A percentile compares a stretch with the other conserved stretches of the same genome.
Conservation (phyloP, 495 filamentous ascomycete genomes). For the Penicillium dipodomyicola region DNA sequence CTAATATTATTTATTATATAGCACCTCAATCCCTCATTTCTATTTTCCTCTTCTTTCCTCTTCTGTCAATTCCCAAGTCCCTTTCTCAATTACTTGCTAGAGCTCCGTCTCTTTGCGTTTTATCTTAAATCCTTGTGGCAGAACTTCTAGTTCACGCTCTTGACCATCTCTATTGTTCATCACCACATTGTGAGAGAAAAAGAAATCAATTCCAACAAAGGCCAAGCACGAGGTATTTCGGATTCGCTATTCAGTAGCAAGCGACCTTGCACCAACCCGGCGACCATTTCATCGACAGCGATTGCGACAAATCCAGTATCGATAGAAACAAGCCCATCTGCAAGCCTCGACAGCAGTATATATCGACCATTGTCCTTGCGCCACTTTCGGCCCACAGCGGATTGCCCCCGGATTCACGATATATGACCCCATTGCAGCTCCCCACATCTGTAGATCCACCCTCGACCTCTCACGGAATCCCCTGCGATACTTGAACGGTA, state of each 20-base stretch:
- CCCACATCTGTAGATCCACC: slow-evolving; percentile 18
- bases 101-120: neutral
- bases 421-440: slow-evolving; percentile 6
- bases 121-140: neutral
- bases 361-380: slow-evolving; percentile 14
- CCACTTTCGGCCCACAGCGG: slow-evolving; percentile 12
- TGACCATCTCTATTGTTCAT: neutral
- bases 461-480: neutral
- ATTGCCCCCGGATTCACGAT: neutral
- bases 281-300: neutral
- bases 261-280: neutral
- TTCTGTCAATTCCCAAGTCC: slow-evolving; percentile 2
- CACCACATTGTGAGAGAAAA: slow-evolving; percentile 10
- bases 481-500: neutral
- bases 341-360: neutral
- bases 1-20: slow-evolving; percentile 28
- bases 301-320: slow-evolving; percentile 2
- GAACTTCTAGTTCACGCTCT: neutral
- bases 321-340: slow-evolving; percentile 6
- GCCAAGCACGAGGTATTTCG: slow-evolving; percentile 8
- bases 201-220: slow-evolving; percentile 15
- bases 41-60: slow-evolving; percentile 5
- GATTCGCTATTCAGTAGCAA: slow-evolving; percentile 22
- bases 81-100: slow-evolving; percentile 4
- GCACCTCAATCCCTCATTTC: slow-evolving; percentile 9